Conservation (phyloP, 1,284 basidiomycete species). For the Malassezia pachydermatis region DNA sequence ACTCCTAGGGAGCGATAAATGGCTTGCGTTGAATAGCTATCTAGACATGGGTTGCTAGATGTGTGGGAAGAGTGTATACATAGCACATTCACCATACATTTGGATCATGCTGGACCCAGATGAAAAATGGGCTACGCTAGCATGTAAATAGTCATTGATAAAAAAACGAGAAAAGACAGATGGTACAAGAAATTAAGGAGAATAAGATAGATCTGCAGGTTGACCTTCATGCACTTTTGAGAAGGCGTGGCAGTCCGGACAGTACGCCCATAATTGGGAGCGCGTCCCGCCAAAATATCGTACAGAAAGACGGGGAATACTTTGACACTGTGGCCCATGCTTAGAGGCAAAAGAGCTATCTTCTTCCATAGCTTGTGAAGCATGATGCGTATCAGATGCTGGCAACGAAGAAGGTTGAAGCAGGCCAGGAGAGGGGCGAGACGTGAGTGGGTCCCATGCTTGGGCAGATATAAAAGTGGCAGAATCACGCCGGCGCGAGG, state of each 20-base stretch:
- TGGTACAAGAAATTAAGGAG: slow-evolving; percentile 4
- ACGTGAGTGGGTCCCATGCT: slow-evolving; percentile 18
- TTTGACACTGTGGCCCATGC: slow-evolving; percentile 33
- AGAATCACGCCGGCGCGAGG: not conserved
- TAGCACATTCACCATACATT: too few species aligned
- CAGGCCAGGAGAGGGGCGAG: slow-evolving; percentile 23
- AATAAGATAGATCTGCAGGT: slow-evolving; percentile 8
- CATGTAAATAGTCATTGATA: too few species aligned
- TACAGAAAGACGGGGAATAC: slow-evolving; percentile 36
- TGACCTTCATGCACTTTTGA: slow-evolving; percentile 16
- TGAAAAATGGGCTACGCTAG: too few species aligned
- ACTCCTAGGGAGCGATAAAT: too few species aligned
- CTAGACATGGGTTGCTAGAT: too few species aligned
- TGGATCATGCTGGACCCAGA: too few species aligned
- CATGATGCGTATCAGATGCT: not conserved
- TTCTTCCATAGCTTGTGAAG: slow-evolving; percentile 21
- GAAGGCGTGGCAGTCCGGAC: slow-evolving; percentile 23
- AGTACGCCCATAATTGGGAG: slow-evolving; percentile 35
- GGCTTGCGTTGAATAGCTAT: too few species aligned
- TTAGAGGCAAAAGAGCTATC: slow-evolving; percentile 7
- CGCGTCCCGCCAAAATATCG: slow-evolving; percentile 23
- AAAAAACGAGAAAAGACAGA: too few species aligned
- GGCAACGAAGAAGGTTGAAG: slow-evolving; percentile 18
- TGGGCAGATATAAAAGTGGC: not conserved
- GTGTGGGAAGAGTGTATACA: too few species aligned